Conservation (phyloP, 2,329 filamentous ascomycete species). For the Colletotrichum phormii region DNA sequence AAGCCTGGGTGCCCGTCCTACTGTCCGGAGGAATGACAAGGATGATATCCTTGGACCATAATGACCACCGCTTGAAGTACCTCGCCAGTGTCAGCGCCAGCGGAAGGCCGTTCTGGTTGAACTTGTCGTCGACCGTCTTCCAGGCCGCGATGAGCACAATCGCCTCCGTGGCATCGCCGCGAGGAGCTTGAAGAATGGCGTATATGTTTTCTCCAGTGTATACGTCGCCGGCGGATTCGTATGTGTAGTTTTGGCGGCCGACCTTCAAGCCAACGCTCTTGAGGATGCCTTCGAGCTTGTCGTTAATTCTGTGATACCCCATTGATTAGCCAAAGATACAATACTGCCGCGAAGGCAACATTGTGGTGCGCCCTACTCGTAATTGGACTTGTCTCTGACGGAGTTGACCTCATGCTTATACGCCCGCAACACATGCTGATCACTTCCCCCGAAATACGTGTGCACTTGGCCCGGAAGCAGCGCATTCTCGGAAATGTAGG, state of each 20-base stretch:
- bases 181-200: slow-evolving; percentile 90
- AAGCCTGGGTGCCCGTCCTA: slow-evolving; percentile 90
- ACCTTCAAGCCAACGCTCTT: slow-evolving; percentile 85
- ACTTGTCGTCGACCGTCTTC: slow-evolving; percentile 80
- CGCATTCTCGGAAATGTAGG: slow-evolving; percentile 98
- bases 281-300: slow-evolving; percentile 81
- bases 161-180: slow-evolving; percentile 96
- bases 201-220: slow-evolving; percentile 91
- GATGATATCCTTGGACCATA: slow-evolving; percentile 99
- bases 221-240: slow-evolving; percentile 79
- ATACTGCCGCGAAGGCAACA: background rate
- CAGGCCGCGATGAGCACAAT: slow-evolving; percentile 93
- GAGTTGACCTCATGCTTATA: slow-evolving; percentile 86
- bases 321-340: background rate
- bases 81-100: slow-evolving; percentile 87
- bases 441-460: slow-evolving; percentile 96
- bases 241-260: slow-evolving; percentile 88
- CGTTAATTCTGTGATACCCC: slow-evolving; percentile 63
- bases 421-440: slow-evolving; percentile 93
- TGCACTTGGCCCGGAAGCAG: slow-evolving; percentile 95
- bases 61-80: slow-evolving; percentile 97
- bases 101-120: slow-evolving; percentile 90
- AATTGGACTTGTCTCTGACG: slow-evolving; percentile 65
- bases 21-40: slow-evolving; percentile 91
- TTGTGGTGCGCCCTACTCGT: slow-evolving; percentile 56